Percentiles rank a stretch among this genome's conserved stretches.
Conservation (phyloP, 352 stramenopile genomes). For the Globisporangium okanoganense region DNA sequence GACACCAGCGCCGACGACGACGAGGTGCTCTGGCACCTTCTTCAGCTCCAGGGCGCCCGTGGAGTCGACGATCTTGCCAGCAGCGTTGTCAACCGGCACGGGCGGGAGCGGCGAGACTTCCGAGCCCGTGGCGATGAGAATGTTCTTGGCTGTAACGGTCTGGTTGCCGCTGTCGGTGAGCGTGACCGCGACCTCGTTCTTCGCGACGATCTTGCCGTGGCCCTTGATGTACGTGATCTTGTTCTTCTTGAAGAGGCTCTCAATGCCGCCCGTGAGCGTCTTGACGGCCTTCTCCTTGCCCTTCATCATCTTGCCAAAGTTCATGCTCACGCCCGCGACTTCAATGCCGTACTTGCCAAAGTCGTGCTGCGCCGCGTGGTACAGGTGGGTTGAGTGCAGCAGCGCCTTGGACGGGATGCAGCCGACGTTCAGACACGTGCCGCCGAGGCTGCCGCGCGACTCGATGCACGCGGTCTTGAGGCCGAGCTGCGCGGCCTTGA, state of each 20-base stretch:
- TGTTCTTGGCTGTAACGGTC: constrained; percentile 96
- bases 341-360: constrained; percentile 96
- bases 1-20: constrained; percentile 96
- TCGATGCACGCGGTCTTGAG: constrained; percentile 98
- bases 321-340: constrained; percentile 86
- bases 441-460: constrained; percentile 93
- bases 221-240: constrained; percentile 98
- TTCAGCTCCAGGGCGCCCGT: constrained; percentile 94
- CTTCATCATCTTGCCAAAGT: constrained; percentile 96
- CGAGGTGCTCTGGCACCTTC: constrained; percentile 93
- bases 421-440: constrained; percentile 98
- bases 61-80: constrained; percentile 98
- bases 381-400: constrained; percentile 95
- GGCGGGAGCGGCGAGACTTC: constrained; percentile 92
- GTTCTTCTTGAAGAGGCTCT: constrained; percentile 99
- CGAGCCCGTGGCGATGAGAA: constrained; percentile 91
- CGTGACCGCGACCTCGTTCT: constrained; percentile 91
- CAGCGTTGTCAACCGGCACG: constrained; percentile 96
- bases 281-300: constrained; percentile 95
- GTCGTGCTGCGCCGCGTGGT: constrained; percentile 95
- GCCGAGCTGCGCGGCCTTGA: constrained; percentile 97
- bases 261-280: constrained; percentile 95
- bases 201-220: constrained; percentile 90
- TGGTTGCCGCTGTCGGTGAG: constrained; percentile 91
- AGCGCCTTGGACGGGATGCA: constrained; percentile 99